A percentile compares a stretch with the other conserved stretches of the same genome.
These are phyloP conservation scores for Spergularia bocconei DNA, from an alignment of 148 eudicot species.

Conservation along the genomic window DNA sequence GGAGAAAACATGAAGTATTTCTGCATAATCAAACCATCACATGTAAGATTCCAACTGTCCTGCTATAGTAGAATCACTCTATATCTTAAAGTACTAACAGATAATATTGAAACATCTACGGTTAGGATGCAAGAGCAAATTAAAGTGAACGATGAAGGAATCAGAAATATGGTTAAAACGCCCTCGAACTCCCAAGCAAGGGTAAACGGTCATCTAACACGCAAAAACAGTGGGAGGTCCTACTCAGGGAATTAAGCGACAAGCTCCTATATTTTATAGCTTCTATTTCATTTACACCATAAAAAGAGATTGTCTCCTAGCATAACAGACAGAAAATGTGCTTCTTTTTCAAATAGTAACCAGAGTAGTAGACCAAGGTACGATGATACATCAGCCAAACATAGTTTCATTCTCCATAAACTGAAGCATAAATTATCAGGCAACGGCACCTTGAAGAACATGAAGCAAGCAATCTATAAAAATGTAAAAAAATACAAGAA, in stretches of 20 bases:
- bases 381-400: not conserved
- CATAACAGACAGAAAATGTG: not conserved
- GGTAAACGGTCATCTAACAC: not conserved
- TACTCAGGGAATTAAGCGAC: not conserved
- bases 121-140: not conserved
- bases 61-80: not conserved
- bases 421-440: not conserved
- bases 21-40: conserved; percentile 49
- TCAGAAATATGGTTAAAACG: conserved; percentile 1
- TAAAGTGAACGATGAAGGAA: not conserved
- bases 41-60: conserved; percentile 11
- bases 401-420: not conserved
- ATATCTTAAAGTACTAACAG: not conserved
- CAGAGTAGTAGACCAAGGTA: not conserved
- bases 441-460: not conserved
- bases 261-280: not conserved
- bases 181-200: not conserved
- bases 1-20: conserved; percentile 79
- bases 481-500: not conserved
- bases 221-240: not conserved
- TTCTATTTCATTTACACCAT: not conserved
- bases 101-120: not conserved
- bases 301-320: not conserved
- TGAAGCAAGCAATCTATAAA: not conserved
- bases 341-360: not conserved